Percentiles rank a stretch among this genome's conserved stretches.
phyloP scores from a whole-genome alignment of 164 flowering plant genomes.

The Stephania japonica region DNA sequence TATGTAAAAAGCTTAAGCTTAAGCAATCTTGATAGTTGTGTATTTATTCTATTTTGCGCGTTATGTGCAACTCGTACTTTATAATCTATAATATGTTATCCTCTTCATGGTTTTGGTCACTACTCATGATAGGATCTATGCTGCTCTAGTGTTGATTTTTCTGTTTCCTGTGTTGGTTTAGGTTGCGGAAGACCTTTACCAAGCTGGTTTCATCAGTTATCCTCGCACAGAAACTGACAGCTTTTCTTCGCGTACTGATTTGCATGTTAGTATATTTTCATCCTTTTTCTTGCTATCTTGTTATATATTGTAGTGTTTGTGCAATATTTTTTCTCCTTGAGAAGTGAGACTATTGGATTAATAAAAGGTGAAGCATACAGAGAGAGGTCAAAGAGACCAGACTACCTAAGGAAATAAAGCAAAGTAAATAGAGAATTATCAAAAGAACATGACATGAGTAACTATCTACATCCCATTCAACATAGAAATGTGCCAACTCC shows the following conservation, averaged over 20 bases:
- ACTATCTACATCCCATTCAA: too few relatives aligned
- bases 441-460: too few relatives aligned
- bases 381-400: too few relatives aligned
- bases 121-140: background rate
- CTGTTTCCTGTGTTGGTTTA: conserved; percentile 14
- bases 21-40: background rate
- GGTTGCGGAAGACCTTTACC: conserved; percentile 99
- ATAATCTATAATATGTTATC: background rate
- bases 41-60: background rate
- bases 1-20: background rate
- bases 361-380: too few relatives aligned
- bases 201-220: conserved; percentile 95
- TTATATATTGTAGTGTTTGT: background rate
- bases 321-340: too few relatives aligned
- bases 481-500: too few relatives aligned
- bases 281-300: conserved; percentile 3
- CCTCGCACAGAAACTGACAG: conserved; percentile 96
- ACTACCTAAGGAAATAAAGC: too few relatives aligned
- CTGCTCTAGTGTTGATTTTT: background rate
- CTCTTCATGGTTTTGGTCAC: background rate
- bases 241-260: conserved; percentile 72
- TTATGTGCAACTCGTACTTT: background rate
- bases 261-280: conserved; percentile 49
- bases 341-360: too few relatives aligned
- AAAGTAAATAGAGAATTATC: too few relatives aligned